These are phyloP conservation scores for Dicorynia guianensis DNA, from an alignment of 306 rosid genomes.

Conservation along the genomic window DNA sequence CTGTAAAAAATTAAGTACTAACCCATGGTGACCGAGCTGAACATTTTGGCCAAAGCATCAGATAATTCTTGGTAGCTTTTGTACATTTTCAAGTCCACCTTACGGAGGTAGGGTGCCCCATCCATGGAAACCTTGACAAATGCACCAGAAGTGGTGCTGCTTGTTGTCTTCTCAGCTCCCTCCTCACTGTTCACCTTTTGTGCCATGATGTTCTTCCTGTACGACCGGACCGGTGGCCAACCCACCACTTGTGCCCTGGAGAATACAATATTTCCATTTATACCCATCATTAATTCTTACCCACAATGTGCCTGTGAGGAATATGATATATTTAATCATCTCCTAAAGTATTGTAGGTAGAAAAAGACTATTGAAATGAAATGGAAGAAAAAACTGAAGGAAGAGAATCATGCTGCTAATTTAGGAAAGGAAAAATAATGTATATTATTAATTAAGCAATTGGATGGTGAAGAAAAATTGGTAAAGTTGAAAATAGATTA, in stretches of 20 bases:
- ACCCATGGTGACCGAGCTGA: conserved; percentile 97
- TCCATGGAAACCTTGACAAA: conserved; percentile 82
- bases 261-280: conserved; percentile 14
- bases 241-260: conserved; percentile 97
- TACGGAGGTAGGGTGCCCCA: conserved; percentile 95
- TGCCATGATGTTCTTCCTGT: conserved; percentile 89
- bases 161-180: conserved; percentile 45
- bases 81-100: conserved; percentile 75
- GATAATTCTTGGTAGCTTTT: conserved; percentile 70
- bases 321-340: too few relatives aligned
- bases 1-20: conserved; percentile 16
- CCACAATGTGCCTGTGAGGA: too few relatives aligned
- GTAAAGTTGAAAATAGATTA: too few relatives aligned
- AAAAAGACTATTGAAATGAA: too few relatives aligned
- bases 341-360: too few relatives aligned
- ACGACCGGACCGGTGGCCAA: conserved; percentile 97
- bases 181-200: conserved; percentile 60
- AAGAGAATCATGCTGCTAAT: too few relatives aligned
- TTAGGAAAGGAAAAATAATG: too few relatives aligned
- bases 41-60: conserved; percentile 73
- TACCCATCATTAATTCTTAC: conserved; percentile 19
- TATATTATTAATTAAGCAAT: too few relatives aligned
- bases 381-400: too few relatives aligned
- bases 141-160: conserved; percentile 33
- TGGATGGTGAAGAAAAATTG: too few relatives aligned